A percentile compares a stretch with the other conserved stretches of the same genome.
phyloP scores from a whole-genome alignment of 148 eudicot genomes.

The Rhododendron griersonianum region DNA sequence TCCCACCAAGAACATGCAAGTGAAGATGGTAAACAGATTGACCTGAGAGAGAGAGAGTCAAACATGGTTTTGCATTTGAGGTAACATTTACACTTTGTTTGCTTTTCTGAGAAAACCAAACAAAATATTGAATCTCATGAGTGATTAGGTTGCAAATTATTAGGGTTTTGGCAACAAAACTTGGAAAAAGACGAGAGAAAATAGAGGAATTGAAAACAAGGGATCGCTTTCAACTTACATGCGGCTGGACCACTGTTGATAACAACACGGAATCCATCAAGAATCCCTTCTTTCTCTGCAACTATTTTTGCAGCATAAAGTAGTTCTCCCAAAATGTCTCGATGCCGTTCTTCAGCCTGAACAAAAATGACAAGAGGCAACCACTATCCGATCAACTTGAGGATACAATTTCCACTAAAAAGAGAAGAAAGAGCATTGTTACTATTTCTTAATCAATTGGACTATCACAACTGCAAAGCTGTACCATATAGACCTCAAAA shows the following conservation, averaged over 20 bases:
- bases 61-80: neutral
- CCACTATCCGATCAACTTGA: neutral
- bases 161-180: neutral
- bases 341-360: conserved; percentile 62
- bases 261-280: conserved; percentile 72
- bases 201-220: neutral
- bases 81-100: neutral
- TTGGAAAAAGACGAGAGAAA: neutral
- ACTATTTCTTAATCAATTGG: neutral
- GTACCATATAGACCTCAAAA: neutral
- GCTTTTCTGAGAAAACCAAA: neutral
- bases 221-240: conserved; percentile 33
- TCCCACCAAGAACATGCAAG: conserved; percentile 77
- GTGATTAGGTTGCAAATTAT: neutral
- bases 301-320: conserved; percentile 63
- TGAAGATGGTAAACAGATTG: conserved; percentile 81
- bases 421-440: neutral
- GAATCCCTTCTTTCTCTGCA: conserved; percentile 71
- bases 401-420: neutral
- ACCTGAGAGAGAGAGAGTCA: conserved; percentile 31
- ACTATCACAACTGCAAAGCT: neutral
- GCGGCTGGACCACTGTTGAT: conserved; percentile 60
- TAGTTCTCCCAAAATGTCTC: conserved; percentile 59
- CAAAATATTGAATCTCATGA: neutral
- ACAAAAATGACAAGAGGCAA: neutral